Conservation (phyloP, 371 early-diverging fungal genomes). For the Rhizopus delemar region DNA sequence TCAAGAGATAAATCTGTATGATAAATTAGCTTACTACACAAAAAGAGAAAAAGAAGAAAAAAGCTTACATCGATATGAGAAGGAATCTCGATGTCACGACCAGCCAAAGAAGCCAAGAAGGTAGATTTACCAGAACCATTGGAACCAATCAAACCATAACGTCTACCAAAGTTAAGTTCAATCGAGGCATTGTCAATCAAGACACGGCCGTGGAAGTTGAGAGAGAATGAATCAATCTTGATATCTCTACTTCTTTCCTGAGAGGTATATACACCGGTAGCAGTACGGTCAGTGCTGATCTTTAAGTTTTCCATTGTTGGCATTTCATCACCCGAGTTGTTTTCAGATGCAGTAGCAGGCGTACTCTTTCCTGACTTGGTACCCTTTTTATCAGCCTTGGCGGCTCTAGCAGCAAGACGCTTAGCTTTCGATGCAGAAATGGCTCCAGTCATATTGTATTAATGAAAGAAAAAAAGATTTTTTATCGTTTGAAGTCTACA, state of each 20-base stretch:
- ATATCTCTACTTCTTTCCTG: conserved; percentile 91
- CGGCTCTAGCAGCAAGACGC: conserved; percentile 79
- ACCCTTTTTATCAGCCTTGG: conserved; percentile 50
- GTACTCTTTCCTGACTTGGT: conserved; percentile 33
- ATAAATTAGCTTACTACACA: neutral
- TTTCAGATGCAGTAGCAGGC: conserved; percentile 31
- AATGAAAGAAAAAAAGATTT: too few relatives aligned
- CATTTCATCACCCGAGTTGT: conserved; percentile 41
- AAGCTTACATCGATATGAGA: conserved; percentile 89
- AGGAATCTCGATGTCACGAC: conserved; percentile 95
- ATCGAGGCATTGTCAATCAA: conserved; percentile 92
- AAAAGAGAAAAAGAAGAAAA: neutral
- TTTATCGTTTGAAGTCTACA: too few relatives aligned
- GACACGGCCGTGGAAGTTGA: conserved; percentile 91
- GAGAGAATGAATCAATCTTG: conserved; percentile 92
- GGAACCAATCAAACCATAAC: conserved; percentile 96
- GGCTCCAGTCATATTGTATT: conserved; percentile 13
- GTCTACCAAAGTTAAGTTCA: conserved; percentile 97
- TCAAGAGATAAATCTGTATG: conserved; percentile 50
- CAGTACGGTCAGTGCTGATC: conserved; percentile 71
- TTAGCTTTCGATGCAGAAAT: conserved; percentile 80
- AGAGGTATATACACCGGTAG: conserved; percentile 94
- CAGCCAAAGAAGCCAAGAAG: conserved; percentile 91
- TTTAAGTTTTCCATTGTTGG: conserved; percentile 33
- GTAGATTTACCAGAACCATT: conserved; percentile 99